Conservation (phyloP, 805 yeast genomes). For the Tetrapisispora nanseiensis region DNA sequence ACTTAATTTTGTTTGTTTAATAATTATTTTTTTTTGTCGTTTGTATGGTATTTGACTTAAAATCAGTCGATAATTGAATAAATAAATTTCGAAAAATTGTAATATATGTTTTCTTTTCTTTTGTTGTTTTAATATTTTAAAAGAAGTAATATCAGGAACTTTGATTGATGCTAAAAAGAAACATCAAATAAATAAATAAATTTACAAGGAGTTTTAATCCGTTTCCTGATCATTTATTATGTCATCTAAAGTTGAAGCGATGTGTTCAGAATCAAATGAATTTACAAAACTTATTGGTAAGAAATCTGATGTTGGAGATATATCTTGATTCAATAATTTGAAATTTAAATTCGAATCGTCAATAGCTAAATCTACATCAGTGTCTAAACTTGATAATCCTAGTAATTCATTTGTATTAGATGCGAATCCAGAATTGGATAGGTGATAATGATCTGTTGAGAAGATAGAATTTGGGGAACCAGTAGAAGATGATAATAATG, state of each 20-base stretch:
- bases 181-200: no score
- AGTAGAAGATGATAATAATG: conserved; percentile 14
- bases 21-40: no score
- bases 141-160: no score
- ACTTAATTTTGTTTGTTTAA: no score
- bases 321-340: neutral
- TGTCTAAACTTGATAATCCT: neutral
- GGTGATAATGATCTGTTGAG: conserved; percentile 13
- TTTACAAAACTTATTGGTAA: neutral
- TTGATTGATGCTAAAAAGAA: no score
- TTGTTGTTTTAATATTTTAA: no score
- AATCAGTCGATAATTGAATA: no score
- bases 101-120: no score
- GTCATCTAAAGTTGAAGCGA: conserved; percentile 28
- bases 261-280: conserved; percentile 7
- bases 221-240: conserved; percentile 26
- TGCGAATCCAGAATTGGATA: conserved; percentile 4
- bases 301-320: neutral
- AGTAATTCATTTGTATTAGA: neutral
- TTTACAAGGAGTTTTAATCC: neutral
- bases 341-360: neutral
- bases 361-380: neutral
- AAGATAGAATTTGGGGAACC: conserved; percentile 22
- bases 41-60: no score
- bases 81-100: no score